Evolutionary conservation across 495 filamentous ascomycete species (phyloP).

Genomic region (Lasiosphaeria ovina): DNA sequence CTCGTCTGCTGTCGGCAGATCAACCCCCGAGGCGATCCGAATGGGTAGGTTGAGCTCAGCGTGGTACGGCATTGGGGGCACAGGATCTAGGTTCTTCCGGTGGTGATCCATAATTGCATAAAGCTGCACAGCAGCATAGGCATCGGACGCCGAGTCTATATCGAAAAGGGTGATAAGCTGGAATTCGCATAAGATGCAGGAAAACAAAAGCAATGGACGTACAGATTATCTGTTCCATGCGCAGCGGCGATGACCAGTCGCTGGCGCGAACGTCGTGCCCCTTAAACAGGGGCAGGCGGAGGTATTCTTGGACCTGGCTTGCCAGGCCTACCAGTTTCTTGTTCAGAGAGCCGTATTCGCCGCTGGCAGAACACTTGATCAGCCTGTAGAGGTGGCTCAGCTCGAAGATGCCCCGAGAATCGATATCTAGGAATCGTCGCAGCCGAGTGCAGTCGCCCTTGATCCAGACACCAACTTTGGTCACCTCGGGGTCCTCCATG

Average conservation of each 20-base stretch:
- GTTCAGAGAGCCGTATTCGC: conserved; percentile 56
- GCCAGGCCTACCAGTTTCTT: conserved; percentile 64
- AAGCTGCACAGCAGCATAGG: conserved; percentile 75
- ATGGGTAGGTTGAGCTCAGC: conserved; percentile 67
- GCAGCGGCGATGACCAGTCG: conserved; percentile 65
- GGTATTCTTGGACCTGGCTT: conserved; percentile 64
- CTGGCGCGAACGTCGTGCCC: conserved; percentile 62
- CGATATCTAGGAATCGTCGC: conserved; percentile 60
- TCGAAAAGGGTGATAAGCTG: conserved; percentile 6
- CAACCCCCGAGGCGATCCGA: conserved; percentile 40
- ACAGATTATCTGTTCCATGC: conserved; percentile 70
- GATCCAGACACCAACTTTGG: conserved; percentile 76
- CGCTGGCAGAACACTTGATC: conserved; percentile 56
- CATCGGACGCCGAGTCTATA: conserved; percentile 77
- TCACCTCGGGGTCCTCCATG: conserved; percentile 66
- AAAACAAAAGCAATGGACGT: conserved; percentile 23
- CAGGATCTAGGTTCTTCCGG: conserved; percentile 60
- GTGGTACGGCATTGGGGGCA: conserved; percentile 64
- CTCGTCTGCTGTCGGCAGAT: conserved; percentile 33
- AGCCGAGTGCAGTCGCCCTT: conserved; percentile 72
- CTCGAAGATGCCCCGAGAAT: conserved; percentile 68
- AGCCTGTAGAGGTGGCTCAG: conserved; percentile 77
- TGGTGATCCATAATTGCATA: conserved; percentile 68
- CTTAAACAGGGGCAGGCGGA: conserved; percentile 77
- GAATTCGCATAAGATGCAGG: background rate